phyloP scores from a whole-genome alignment of 2,329 filamentous ascomycete genomes.

The Arthrinium phaeospermum region DNA sequence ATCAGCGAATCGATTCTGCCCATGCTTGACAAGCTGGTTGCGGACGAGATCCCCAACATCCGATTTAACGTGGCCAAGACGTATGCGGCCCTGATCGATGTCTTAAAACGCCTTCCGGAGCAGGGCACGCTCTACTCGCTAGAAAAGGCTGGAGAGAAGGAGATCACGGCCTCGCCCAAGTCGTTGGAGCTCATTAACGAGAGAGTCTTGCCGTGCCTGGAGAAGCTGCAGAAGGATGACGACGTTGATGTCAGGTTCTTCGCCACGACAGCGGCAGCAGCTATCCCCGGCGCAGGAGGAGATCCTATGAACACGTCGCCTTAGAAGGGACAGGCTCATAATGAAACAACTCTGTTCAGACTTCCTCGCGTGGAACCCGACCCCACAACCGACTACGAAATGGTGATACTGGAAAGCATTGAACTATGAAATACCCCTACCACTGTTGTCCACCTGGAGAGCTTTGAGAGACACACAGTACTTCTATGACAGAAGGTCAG shows the following conservation, averaged over 20 bases:
- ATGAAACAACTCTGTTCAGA: conserved; percentile 30
- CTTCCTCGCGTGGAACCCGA: neutral
- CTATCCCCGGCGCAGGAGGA: conserved; percentile 54
- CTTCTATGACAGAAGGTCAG: conserved; percentile 11
- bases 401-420: conserved; percentile 9
- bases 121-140: conserved; percentile 84
- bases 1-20: conserved; percentile 93
- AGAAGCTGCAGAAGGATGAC: conserved; percentile 95
- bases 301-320: conserved; percentile 71
- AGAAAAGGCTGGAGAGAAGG: conserved; percentile 74
- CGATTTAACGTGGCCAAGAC: conserved; percentile 99
- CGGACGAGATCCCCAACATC: conserved; percentile 97
- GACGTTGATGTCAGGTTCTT: conserved; percentile 99
- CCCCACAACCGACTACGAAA: neutral
- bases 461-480: neutral
- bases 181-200: conserved; percentile 83
- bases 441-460: conserved; percentile 7
- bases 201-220: conserved; percentile 85
- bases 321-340: conserved; percentile 50
- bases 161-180: conserved; percentile 67
- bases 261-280: conserved; percentile 83
- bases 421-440: conserved; percentile 13
- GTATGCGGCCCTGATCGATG: conserved; percentile 86
- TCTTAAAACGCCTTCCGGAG: conserved; percentile 89
- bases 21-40: conserved; percentile 92